Base-by-base conservation (phyloP, 78 protist genomes). In the Fonticula alba region DNA sequence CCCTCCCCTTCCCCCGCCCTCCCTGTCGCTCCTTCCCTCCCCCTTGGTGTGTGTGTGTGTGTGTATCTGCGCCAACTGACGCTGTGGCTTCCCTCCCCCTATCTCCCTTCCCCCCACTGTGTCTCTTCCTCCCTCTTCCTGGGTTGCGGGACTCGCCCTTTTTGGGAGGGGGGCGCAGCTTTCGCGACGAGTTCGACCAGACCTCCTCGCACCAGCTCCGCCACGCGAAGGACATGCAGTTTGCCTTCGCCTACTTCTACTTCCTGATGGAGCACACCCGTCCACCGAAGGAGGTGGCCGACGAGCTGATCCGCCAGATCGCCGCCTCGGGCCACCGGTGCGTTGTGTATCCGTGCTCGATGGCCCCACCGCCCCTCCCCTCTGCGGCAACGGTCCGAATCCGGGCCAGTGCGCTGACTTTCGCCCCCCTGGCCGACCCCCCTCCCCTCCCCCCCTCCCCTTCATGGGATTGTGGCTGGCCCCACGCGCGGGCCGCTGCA, bases 211-310 rank as follows among this genome's bases (percentile, higher is more conserved):
- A 83, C 47, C 15, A 67, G 59, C 66, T 90, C 13, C 58, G 96
- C 11, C 3, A 35, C 31, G 41, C 75, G 9, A 26, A 35, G 46
- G 91, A 90, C 66, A 86, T 90, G 94, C 96, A 90, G 68, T 88
- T 68, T 49, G 79, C 86, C 17, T 90, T 90, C 49, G 71, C 91
- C 31, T 85, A 88, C 65, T 75, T 82, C 24, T 90, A 88, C 69
- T 85, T 53, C 31, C 9, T 90, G 31, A 83, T 82, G 50, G 66
- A n/a, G n/a, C n/a, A n/a, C n/a, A n/a, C n/a, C n/a, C n/a, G n/a
- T n/a, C n/a, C n/a, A n/a, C n/a, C n/a, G n/a, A n/a, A n/a, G n/a
- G n/a, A n/a, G n/a, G n/a, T n/a, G n/a, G n/a, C n/a, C n/a, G n/a
- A n/a, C n/a, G n/a, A n/a, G n/a, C n/a, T n/a, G n/a, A n/a, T n/a